Evolutionary conservation across 441 rosid genomes (phyloP).

Genomic region (Isatis lusitanica): DNA sequence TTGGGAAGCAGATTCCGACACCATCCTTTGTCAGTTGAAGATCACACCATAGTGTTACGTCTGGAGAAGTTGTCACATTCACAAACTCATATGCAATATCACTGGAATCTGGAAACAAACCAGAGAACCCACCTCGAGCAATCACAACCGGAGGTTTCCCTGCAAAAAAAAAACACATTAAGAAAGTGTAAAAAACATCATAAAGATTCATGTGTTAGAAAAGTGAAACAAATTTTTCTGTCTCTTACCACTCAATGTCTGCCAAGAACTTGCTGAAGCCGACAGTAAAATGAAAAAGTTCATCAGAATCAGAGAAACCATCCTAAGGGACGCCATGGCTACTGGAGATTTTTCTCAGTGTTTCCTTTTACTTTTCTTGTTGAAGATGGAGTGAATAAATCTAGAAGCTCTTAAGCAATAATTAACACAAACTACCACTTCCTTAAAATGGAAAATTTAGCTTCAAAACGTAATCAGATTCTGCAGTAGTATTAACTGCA

Average conservation of each 20-base stretch:
- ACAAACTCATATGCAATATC: conserved; percentile 40
- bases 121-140: conserved; percentile 89
- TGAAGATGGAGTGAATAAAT: conserved; percentile 22
- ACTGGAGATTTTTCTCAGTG: conserved; percentile 18
- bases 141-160: conserved; percentile 64
- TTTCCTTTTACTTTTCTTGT: background rate
- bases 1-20: conserved; percentile 70
- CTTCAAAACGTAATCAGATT: conserved; percentile 14
- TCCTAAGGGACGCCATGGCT: conserved; percentile 9
- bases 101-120: conserved; percentile 75
- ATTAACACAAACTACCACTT: conserved; percentile 15
- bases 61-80: conserved; percentile 22
- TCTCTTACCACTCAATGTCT: conserved; percentile 30
- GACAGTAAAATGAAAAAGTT: conserved; percentile 19
- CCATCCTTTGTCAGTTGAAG: conserved; percentile 81
- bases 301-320: conserved; percentile 21
- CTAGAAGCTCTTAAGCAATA: conserved; percentile 29
- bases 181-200: conserved; percentile 1
- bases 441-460: conserved; percentile 15
- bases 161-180: conserved; percentile 36
- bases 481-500: conserved; percentile 16
- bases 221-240: background rate
- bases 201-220: background rate
- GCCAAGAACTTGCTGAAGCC: conserved; percentile 35
- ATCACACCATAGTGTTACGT: conserved; percentile 67